These are phyloP conservation scores for Polygonum aviculare DNA, from an alignment of 148 eudicot genomes.

Conservation along the genomic window DNA sequence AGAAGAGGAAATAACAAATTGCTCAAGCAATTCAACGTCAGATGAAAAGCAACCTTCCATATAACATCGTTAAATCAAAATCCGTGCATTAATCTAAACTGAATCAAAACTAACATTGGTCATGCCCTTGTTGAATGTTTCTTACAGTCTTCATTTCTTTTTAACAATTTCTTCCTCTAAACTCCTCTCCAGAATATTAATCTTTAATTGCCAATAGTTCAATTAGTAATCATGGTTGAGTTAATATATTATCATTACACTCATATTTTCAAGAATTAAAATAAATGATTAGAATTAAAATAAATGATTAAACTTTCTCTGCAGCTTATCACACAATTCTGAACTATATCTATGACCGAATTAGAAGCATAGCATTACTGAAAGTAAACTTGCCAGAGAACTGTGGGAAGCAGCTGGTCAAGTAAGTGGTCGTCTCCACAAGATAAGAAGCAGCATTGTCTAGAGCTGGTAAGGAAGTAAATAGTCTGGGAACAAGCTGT, in stretches of 20 bases:
- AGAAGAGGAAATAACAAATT: not conserved
- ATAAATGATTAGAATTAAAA: not conserved
- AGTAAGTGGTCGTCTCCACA: conserved; percentile 58
- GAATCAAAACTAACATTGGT: not conserved
- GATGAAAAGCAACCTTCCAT: not conserved
- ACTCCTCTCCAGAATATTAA: not conserved
- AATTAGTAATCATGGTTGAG: not conserved
- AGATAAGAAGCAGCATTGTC: conserved; percentile 75
- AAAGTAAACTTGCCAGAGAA: conserved; percentile 34
- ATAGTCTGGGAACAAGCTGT: conserved; percentile 43
- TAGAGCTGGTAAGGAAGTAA: conserved; percentile 74
- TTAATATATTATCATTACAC: not conserved
- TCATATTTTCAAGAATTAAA: not conserved
- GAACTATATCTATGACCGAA: not conserved
- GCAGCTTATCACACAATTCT: not conserved
- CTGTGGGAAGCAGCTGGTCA: conserved; percentile 63
- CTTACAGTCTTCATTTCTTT: not conserved
- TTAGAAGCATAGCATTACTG: not conserved
- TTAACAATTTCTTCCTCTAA: not conserved
- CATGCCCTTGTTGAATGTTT: not conserved
- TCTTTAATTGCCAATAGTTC: not conserved
- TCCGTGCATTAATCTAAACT: not conserved
- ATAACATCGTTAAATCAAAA: not conserved
- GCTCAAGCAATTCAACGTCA: not conserved
- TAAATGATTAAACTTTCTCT: not conserved